phyloP scores from a whole-genome alignment of 306 rosid species.

The Hippophae gyantsensis region DNA sequence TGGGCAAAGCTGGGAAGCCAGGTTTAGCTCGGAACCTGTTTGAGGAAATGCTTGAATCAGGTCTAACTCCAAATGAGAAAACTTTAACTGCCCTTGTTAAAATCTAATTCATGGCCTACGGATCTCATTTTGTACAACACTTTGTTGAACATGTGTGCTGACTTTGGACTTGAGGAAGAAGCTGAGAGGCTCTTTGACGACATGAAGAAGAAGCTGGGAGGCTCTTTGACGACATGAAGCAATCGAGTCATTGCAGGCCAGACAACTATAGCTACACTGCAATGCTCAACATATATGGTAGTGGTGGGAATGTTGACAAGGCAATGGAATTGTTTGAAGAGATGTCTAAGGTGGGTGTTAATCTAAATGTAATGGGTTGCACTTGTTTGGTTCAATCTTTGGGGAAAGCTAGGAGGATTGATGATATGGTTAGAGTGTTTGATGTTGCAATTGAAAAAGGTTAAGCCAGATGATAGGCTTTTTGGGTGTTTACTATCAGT shows the following conservation, averaged over 20 bases:
- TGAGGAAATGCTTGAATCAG: slow-evolving; percentile 69
- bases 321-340: slow-evolving; percentile 74
- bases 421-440: slow-evolving; percentile 54
- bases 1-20: slow-evolving; percentile 95
- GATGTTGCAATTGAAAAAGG: slow-evolving; percentile 40
- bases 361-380: slow-evolving; percentile 80
- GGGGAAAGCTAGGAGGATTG: slow-evolving; percentile 51
- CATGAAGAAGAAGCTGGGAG: slow-evolving; percentile 77
- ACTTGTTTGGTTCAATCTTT: slow-evolving; percentile 92
- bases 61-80: slow-evolving; percentile 69
- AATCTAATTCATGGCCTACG: slow-evolving; percentile 67
- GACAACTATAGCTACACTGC: slow-evolving; percentile 95
- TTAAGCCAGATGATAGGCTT: slow-evolving; percentile 69
- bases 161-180: slow-evolving; percentile 75
- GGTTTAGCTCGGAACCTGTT: slow-evolving; percentile 79
- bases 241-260: slow-evolving; percentile 41
- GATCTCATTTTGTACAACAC: slow-evolving; percentile 80
- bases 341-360: slow-evolving; percentile 52
- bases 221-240: slow-evolving; percentile 72
- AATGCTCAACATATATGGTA: slow-evolving; percentile 78
- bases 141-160: slow-evolving; percentile 91
- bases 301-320: slow-evolving; percentile 58
- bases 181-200: slow-evolving; percentile 80
- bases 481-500: slow-evolving; percentile 80
- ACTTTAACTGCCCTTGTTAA: slow-evolving; percentile 72